These are phyloP conservation scores for Paspalum vaginatum DNA, from an alignment of 176 grass and related monocot species.

Conservation along the genomic window DNA sequence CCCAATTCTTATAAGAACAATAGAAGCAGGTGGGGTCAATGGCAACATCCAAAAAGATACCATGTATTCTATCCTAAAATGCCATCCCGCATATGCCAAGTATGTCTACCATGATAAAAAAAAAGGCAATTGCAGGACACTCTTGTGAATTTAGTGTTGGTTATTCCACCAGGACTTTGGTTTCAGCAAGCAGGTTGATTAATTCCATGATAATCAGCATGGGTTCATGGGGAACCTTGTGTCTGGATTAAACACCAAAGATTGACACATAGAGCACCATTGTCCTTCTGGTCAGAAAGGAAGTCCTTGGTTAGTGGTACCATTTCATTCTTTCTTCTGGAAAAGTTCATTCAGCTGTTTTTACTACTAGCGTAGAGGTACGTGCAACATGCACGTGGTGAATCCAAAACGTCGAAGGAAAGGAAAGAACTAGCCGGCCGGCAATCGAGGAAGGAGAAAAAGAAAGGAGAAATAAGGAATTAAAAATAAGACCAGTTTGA, in stretches of 20 bases:
- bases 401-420: too few relatives aligned
- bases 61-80: background rate
- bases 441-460: too few relatives aligned
- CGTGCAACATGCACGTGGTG: too few relatives aligned
- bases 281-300: conserved; percentile 4
- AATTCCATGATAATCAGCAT: background rate
- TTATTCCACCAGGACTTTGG: background rate
- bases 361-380: too few relatives aligned
- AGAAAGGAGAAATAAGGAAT: too few relatives aligned
- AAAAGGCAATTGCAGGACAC: background rate
- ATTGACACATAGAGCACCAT: background rate
- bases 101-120: background rate
- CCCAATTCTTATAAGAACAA: background rate
- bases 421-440: too few relatives aligned
- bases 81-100: background rate
- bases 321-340: background rate
- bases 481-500: too few relatives aligned
- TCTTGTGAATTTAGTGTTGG: background rate
- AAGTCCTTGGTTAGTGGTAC: background rate
- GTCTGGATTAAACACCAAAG: background rate
- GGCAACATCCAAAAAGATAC: background rate
- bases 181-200: background rate
- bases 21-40: background rate
- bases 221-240: background rate
- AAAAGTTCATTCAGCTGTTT: background rate